Evolutionary conservation across 164 flowering plant species (phyloP).

Genomic region (Platanus orientalis): DNA sequence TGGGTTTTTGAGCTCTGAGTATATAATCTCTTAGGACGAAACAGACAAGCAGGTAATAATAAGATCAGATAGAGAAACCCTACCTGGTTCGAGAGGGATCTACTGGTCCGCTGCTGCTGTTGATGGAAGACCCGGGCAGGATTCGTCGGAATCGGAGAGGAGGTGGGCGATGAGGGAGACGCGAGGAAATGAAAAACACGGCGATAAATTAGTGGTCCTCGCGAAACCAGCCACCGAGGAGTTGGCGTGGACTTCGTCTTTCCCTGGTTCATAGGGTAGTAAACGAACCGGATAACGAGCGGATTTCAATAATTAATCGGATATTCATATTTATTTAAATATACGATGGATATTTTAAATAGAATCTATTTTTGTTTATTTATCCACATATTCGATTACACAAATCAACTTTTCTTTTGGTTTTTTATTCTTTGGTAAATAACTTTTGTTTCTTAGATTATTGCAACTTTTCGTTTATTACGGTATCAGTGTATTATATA

Average conservation of each 20-base stretch:
- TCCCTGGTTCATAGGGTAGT: constrained; percentile 23
- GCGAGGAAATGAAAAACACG: constrained; percentile 48
- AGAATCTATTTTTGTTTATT: too few species aligned
- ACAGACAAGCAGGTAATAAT: background rate
- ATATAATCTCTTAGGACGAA: background rate
- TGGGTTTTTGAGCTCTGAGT: background rate
- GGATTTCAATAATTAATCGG: too few species aligned
- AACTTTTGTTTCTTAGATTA: too few species aligned
- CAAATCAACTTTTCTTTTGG: too few species aligned
- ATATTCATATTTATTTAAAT: too few species aligned
- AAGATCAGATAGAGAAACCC: constrained; percentile 3
- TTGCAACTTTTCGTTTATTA: too few species aligned
- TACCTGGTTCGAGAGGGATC: constrained; percentile 11
- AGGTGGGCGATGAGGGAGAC: constrained; percentile 11
- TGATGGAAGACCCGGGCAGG: background rate
- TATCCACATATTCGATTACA: too few species aligned
- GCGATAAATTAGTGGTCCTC: constrained; percentile 31
- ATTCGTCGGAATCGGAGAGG: background rate
- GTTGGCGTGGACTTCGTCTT: constrained; percentile 25
- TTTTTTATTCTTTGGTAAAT: too few species aligned
- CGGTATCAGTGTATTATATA: too few species aligned
- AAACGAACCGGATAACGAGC: too few species aligned
- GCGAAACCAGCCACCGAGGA: constrained; percentile 17
- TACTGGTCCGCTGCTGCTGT: background rate
- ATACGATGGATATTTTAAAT: too few species aligned